Percentiles rank a stretch among this genome's conserved stretches.
These are phyloP conservation scores for Kuraishia hungarica DNA, from an alignment of 805 yeast genomes.

Conservation along the genomic window DNA sequence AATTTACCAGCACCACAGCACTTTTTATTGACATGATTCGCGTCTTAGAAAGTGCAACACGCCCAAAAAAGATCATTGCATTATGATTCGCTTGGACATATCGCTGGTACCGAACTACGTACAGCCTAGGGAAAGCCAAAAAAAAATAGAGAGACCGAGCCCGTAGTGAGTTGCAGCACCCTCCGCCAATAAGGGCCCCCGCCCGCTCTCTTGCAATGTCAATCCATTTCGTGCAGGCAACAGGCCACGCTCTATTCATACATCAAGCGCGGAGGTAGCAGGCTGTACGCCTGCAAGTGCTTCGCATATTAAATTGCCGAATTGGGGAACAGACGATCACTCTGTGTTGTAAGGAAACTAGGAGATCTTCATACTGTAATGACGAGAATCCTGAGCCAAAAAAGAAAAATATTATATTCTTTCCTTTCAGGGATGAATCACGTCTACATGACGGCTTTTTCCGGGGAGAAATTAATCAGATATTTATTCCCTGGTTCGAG, in stretches of 20 bases:
- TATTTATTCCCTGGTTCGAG: too few species aligned
- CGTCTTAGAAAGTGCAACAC: too few species aligned
- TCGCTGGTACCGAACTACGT: neutral
- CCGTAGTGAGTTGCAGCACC: neutral
- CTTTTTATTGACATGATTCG: too few species aligned
- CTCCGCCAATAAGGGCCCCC: neutral
- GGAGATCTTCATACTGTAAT: neutral
- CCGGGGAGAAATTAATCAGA: neutral
- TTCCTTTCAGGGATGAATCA: neutral
- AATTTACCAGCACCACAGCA: too few species aligned
- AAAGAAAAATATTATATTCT: neutral
- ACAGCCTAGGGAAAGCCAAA: neutral
- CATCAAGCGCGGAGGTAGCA: neutral
- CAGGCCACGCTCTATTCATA: neutral
- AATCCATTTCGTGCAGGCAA: neutral
- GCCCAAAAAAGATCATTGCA: too few species aligned
- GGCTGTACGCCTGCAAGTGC: neutral
- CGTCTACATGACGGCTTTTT: too few species aligned
- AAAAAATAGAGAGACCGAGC: neutral
- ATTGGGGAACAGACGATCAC: neutral
- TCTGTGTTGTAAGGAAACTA: neutral
- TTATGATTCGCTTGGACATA: too few species aligned
- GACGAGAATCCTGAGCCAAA: too few species aligned
- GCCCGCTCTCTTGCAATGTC: neutral
- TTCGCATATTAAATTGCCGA: neutral